Base-by-base conservation (phyloP, 805 yeast species). In the Debaryomyces prosopidis region DNA sequence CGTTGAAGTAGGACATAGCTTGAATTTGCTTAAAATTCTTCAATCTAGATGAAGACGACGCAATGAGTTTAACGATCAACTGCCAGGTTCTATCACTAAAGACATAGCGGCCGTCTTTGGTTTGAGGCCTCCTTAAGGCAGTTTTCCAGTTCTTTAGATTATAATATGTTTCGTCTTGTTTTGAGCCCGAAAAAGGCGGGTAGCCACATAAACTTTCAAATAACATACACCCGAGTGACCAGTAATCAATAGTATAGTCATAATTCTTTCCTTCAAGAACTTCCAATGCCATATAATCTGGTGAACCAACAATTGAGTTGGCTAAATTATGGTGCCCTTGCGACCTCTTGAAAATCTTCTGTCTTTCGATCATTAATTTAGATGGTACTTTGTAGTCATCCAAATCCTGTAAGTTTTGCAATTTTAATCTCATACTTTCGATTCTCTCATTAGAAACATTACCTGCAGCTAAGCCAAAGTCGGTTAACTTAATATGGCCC, bases 251-350 rank as follows among this genome's bases (percentile, higher is more conserved):
- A 12, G 99, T 92, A 63, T 85, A 91, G 62, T 94, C 97, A 65
- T 94, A 94, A 47, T 84, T 82, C 60, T 86, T 87, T 6, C 99
- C 99, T 66, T 89, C 96, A 43, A 94, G 79, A 10, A 94, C 98
- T 66, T 94, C 99, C 41, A 94, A 75, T 1, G 99, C 99, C 99
- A 94, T 94, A 63, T 94, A 94, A 66, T 94, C 99, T 1, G 99
- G 99, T 4, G 96, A 87, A 1, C 99, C 99, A 12, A 94, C 99
- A 55, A 92, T 89, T 1, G 97, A 89, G 57, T 89, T 88, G 14
- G 99, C 98, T 59, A 87, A 85, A 56, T 87, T 89, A 47, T 88
- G 78, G 56, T 90, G 96, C 30, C 79, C 79, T 48, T 82, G 85
- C 53, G 96, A 81, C n/a, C 85, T 82, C 50, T 88, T 82, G 67